These are phyloP conservation scores for Colletotrichum sojae DNA, from an alignment of 2,329 filamentous ascomycete genomes.

Conservation along the genomic window DNA sequence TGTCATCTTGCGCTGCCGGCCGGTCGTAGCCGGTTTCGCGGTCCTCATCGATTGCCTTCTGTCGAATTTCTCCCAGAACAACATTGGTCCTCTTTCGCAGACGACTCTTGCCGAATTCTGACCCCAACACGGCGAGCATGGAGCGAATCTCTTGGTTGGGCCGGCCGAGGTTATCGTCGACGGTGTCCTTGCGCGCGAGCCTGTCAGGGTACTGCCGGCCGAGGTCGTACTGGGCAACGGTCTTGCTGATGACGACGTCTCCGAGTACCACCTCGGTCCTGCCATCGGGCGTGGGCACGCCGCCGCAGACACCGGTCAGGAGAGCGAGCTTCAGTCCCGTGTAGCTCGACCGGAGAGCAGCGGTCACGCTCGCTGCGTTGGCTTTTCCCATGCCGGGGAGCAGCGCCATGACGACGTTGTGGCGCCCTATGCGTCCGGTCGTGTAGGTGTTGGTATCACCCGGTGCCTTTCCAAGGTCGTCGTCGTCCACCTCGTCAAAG, in stretches of 20 bases:
- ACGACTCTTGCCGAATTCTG: conserved; percentile 28
- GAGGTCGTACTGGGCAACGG: conserved; percentile 43
- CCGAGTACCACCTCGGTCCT: conserved; percentile 45
- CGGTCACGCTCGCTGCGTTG: conserved; percentile 45
- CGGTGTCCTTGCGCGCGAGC: conserved; percentile 39
- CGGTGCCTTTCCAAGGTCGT: not conserved
- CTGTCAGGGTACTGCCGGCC: conserved; percentile 41
- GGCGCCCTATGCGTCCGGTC: conserved; percentile 46
- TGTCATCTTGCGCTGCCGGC: conserved; percentile 47
- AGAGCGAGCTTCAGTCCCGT: conserved; percentile 46
- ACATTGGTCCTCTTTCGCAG: conserved; percentile 31
- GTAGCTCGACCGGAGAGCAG: conserved; percentile 52
- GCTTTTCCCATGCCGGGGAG: conserved; percentile 49
- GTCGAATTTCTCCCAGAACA: conserved; percentile 43
- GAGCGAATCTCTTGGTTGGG: conserved; percentile 45
- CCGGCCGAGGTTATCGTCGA: conserved; percentile 40
- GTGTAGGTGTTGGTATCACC: conserved; percentile 44
- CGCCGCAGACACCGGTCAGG: conserved; percentile 46
- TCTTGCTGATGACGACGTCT: conserved; percentile 51
- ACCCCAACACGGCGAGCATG: conserved; percentile 45
- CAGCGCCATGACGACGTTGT: conserved; percentile 48
- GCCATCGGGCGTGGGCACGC: conserved; percentile 31
- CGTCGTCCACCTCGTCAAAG: conserved; percentile 48
- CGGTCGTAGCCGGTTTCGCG: conserved; percentile 43
- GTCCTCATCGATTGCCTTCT: conserved; percentile 16